A percentile compares a stretch with the other conserved stretches of the same genome.
phyloP scores from a whole-genome alignment of 176 grass and related monocot genomes.

The Ampelocalamus luodianensis region DNA sequence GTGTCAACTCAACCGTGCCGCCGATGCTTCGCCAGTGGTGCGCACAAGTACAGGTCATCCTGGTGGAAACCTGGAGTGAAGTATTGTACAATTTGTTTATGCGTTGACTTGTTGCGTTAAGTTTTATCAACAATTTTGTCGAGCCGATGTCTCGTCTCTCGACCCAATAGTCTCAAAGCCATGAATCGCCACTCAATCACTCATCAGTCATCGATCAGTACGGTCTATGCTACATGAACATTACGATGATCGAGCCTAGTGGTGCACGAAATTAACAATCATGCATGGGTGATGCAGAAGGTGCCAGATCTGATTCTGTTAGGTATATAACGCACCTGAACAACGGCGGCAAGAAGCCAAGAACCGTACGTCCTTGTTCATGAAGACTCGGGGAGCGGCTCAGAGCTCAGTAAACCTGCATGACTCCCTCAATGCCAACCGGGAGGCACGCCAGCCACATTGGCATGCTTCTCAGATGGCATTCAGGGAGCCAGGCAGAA shows the following conservation, averaged over 20 bases:
- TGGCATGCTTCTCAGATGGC: conserved; percentile 75
- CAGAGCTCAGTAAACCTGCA: conserved; percentile 37
- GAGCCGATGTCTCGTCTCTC: too few relatives aligned
- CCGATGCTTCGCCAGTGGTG: neutral
- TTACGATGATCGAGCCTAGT: neutral
- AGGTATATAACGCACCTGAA: conserved; percentile 14
- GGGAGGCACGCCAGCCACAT: conserved; percentile 43
- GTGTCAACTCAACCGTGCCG: neutral
- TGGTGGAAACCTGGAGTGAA: neutral
- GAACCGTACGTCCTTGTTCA: neutral
- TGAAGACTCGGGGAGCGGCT: neutral
- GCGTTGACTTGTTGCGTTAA: neutral
- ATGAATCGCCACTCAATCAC: neutral
- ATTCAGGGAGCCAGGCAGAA: conserved; percentile 89
- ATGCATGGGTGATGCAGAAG: neutral
- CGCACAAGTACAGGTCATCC: neutral
- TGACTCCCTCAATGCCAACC: conserved; percentile 85
- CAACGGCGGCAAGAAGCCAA: neutral
- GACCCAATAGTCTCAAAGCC: neutral
- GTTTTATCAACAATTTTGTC: neutral
- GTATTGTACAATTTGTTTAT: neutral
- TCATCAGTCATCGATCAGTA: neutral
- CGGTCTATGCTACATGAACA: neutral
- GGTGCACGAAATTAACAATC: neutral
- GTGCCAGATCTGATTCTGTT: neutral